Base-by-base conservation (phyloP, 495 filamentous ascomycete species). In the Lasiosphaeriaceae sp. region DNA sequence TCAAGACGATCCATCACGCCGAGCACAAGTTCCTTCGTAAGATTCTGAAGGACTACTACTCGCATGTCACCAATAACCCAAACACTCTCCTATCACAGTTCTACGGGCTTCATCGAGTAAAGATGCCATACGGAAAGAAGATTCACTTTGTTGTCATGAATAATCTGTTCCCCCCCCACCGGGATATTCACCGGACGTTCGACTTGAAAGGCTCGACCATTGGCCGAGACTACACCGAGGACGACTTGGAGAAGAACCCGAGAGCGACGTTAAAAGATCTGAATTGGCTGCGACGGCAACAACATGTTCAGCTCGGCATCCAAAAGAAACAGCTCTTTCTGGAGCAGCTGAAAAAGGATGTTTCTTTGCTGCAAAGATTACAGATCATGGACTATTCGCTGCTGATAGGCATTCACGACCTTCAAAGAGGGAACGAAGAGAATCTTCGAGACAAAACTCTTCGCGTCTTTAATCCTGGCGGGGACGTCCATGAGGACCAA, bases 111-210 rank as follows among this genome's bases (percentile, higher is more conserved):
- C 94, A 99, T 73, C 86, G 94, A 45, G 95, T 99, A 56, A 99
- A 99, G 77, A 96, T 97, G 77, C 92, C 94, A 0, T 99, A 96
- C 67, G 94, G 95, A 34, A 86, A 90, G 58, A 99, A 99, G 77
- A 97, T 97, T 57, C 95, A 99, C 70, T 99, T 99, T 61, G 95
- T 99, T 34, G 91, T 99, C 63, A 99, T 99, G 94, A 99, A 99
- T 78, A 99, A 99, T 65, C 81, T 99, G 19, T 97, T 99, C 64
- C 94, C 94, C 17, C 94, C 94, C 4, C 94, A 99, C 71, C 84
- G 92, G 51, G 94, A 99, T 71, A 97, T 99, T 54, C 94, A 99
- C 74, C 83, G 90, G 62, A 97, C 92, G 3, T 99, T 96, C 61
- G 94, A 99, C 66, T 68, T 99, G 54, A 99, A 99, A 71, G 94